phyloP scores from a whole-genome alignment of 2,329 filamentous ascomycete genomes.

The Colletotrichum magnum region DNA sequence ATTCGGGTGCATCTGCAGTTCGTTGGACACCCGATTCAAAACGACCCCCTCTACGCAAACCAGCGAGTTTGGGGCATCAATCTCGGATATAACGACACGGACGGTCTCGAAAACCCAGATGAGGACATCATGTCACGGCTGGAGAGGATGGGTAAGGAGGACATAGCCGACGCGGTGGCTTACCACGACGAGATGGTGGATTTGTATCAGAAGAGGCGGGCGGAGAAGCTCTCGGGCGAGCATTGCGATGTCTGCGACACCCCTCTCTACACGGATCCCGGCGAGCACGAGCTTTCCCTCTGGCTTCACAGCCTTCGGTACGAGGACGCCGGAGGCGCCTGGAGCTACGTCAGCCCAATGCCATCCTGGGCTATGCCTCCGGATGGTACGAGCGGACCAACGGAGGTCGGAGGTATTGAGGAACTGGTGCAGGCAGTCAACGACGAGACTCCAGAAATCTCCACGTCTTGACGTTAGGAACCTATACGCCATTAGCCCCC shows the following conservation, averaged over 20 bases:
- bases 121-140: slow-evolving; percentile 91
- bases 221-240: slow-evolving; percentile 92
- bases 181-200: slow-evolving; percentile 97
- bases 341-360: slow-evolving; percentile 89
- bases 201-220: slow-evolving; percentile 89
- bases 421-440: slow-evolving; percentile 70
- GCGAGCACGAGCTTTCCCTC: slow-evolving; percentile 88
- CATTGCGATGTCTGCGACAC: slow-evolving; percentile 87
- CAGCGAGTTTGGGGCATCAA: slow-evolving; percentile 89
- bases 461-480: slow-evolving; percentile 6
- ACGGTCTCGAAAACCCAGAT: slow-evolving; percentile 80
- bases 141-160: slow-evolving; percentile 92
- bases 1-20: slow-evolving; percentile 95
- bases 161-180: slow-evolving; percentile 89
- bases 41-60: slow-evolving; percentile 98
- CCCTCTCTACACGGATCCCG: slow-evolving; percentile 93
- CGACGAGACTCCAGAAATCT: slow-evolving; percentile 59
- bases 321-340: slow-evolving; percentile 84
- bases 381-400: slow-evolving; percentile 78
- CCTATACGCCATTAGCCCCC: no score
- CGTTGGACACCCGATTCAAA: slow-evolving; percentile 93
- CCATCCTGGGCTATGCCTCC: slow-evolving; percentile 92
- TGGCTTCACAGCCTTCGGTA: slow-evolving; percentile 96
- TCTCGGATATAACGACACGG: slow-evolving; percentile 77
- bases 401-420: slow-evolving; percentile 73